These are phyloP conservation scores for Fraxinus quadrangulata DNA, from an alignment of 257 asterid species.

Conservation along the genomic window DNA sequence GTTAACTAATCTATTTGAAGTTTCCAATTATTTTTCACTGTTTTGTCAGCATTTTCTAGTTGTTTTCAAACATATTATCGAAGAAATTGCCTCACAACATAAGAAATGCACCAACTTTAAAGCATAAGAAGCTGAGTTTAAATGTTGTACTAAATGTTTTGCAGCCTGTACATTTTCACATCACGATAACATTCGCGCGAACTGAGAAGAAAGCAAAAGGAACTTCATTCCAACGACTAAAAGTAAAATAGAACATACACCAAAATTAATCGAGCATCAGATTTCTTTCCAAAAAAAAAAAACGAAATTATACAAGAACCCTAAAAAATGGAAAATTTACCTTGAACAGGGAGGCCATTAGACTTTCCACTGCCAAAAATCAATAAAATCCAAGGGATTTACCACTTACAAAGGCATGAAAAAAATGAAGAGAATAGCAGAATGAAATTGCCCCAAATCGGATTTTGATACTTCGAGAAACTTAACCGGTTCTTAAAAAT, in stretches of 20 bases:
- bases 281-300: background rate
- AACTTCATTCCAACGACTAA: no score
- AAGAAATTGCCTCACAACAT: background rate
- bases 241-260: no score
- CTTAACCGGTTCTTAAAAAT: no score
- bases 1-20: background rate
- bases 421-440: background rate
- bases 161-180: no score
- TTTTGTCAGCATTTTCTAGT: background rate
- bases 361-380: background rate
- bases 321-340: conserved; percentile 28
- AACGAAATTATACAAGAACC: background rate
- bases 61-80: background rate
- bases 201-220: no score
- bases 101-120: no score
- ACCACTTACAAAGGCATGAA: background rate
- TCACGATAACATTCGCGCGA: no score
- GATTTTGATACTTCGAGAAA: background rate
- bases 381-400: background rate
- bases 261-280: background rate
- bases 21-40: background rate
- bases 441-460: background rate
- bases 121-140: no score
- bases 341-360: conserved; percentile 66
- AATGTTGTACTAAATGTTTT: no score